phyloP scores from a whole-genome alignment of 2,329 filamentous ascomycete species.

The Nigrograna mackinnonii region DNA sequence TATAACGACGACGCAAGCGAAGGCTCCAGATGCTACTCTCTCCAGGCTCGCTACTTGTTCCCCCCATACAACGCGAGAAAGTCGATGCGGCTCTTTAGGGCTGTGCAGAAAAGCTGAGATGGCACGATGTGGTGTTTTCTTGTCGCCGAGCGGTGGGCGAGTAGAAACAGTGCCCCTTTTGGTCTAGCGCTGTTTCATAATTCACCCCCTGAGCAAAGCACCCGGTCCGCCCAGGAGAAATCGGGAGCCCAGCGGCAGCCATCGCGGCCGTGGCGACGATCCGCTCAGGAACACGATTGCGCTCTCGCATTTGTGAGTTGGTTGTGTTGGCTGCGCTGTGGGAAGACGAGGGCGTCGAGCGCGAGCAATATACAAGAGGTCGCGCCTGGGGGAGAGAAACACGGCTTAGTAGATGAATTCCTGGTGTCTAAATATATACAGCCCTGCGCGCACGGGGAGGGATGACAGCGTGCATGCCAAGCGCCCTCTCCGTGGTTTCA shows the following conservation, averaged over 20 bases:
- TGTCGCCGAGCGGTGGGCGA: conserved; percentile 31
- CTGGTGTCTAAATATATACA: conserved; percentile 34
- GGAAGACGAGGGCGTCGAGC: conserved; percentile 5
- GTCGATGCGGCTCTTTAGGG: conserved; percentile 23
- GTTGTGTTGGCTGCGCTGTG: conserved; percentile 1
- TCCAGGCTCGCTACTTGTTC: no score
- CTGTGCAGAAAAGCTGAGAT: conserved; percentile 25
- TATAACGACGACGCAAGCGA: conserved; percentile 17
- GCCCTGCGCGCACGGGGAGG: conserved; percentile 30
- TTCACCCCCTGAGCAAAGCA: conserved; percentile 22
- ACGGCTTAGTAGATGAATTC: conserved; percentile 19
- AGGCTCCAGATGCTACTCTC: conserved; percentile 25
- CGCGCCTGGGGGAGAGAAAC: conserved; percentile 11
- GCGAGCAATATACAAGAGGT: neutral
- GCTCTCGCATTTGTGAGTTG: conserved; percentile 1
- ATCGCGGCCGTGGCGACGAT: conserved; percentile 27
- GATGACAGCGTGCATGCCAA: conserved; percentile 41
- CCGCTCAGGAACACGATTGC: conserved; percentile 18
- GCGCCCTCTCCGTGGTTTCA: conserved; percentile 36
- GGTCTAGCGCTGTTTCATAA: conserved; percentile 34
- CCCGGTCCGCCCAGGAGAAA: conserved; percentile 22
- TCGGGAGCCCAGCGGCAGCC: conserved; percentile 28
- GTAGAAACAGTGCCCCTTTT: conserved; percentile 20
- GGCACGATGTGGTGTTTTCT: conserved; percentile 18
- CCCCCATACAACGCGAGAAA: conserved; percentile 14